Conservation (phyloP, 176 grass and related monocot genomes). For the Musa beccarii region DNA sequence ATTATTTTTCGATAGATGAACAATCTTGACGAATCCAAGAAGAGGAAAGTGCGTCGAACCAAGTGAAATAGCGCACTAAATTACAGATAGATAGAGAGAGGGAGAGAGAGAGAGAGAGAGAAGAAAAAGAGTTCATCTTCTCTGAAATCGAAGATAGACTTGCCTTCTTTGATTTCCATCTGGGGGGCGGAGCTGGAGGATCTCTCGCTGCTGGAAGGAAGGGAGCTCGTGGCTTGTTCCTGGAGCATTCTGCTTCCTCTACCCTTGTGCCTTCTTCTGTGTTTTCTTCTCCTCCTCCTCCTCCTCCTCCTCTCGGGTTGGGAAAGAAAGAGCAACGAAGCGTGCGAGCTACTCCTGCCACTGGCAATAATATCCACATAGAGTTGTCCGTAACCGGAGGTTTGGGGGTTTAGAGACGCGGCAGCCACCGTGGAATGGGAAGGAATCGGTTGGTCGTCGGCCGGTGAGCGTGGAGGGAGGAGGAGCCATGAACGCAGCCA, state of each 20-base stretch:
- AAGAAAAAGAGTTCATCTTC: not conserved
- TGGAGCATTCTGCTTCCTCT: constrained; percentile 48
- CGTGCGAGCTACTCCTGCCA: too few relatives aligned
- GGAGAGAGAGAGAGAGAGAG: not conserved
- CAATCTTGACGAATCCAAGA: not conserved
- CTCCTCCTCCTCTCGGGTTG: not conserved
- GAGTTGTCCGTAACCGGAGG: constrained; percentile 7
- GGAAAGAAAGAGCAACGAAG: too few relatives aligned
- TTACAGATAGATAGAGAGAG: not conserved
- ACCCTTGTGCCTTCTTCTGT: constrained; percentile 20
- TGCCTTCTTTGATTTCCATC: constrained; percentile 74
- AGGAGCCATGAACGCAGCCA: constrained; percentile 28
- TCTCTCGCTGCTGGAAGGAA: constrained; percentile 86
- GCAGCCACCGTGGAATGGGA: constrained; percentile 29
- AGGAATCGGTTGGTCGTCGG: constrained; percentile 23
- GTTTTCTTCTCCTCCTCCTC: constrained; percentile 17
- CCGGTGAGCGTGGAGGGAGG: constrained; percentile 31
- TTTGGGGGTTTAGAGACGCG: constrained; percentile 21
- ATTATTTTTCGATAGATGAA: not conserved
- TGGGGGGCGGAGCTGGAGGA: constrained; percentile 81
- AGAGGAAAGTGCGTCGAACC: not conserved
- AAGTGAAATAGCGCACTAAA: not conserved
- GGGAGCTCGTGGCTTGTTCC: constrained; percentile 68
- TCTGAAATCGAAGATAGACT: not conserved
- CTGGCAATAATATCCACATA: not conserved